Conservation (phyloP, 1,284 basidiomycete species). For the Trametes pubescens region DNA sequence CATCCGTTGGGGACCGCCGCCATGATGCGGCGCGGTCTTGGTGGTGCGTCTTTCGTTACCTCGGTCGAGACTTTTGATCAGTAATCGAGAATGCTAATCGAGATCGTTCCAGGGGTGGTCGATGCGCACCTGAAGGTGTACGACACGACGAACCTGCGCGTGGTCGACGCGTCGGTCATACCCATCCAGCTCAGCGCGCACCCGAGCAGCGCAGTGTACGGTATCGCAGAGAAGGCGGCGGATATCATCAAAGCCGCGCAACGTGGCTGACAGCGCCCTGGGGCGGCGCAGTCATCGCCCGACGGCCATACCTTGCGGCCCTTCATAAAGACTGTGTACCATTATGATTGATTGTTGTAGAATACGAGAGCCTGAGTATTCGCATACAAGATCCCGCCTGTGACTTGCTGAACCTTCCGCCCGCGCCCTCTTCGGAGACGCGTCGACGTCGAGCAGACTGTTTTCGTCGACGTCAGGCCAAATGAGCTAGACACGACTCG, state of each 20-base stretch:
- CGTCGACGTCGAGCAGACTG: no score
- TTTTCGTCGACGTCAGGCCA: neutral
- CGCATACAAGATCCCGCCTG: no score
- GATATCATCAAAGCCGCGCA: slow-evolving; percentile 14
- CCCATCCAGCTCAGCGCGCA: slow-evolving; percentile 57
- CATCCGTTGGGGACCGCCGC: slow-evolving; percentile 69
- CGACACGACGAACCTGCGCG: slow-evolving; percentile 61
- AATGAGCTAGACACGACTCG: neutral
- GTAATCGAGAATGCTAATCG: slow-evolving; percentile 11
- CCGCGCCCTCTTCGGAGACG: no score
- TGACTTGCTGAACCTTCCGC: no score
- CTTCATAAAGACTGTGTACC: no score
- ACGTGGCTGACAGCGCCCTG: no score
- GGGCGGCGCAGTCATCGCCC: no score
- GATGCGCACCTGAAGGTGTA: slow-evolving; percentile 65
- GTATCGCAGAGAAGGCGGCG: slow-evolving; percentile 29
- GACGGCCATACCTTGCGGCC: no score
- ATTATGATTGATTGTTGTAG: no score
- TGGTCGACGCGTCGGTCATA: slow-evolving; percentile 60
- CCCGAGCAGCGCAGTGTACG: slow-evolving; percentile 26
- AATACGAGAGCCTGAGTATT: no score
- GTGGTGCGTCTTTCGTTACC: slow-evolving; percentile 54
- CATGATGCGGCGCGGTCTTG: slow-evolving; percentile 66
- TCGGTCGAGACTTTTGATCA: no score
- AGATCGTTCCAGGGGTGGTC: slow-evolving; percentile 57